phyloP scores from a whole-genome alignment of 495 filamentous ascomycete genomes.

The Aspergillus carlsbadensis region DNA sequence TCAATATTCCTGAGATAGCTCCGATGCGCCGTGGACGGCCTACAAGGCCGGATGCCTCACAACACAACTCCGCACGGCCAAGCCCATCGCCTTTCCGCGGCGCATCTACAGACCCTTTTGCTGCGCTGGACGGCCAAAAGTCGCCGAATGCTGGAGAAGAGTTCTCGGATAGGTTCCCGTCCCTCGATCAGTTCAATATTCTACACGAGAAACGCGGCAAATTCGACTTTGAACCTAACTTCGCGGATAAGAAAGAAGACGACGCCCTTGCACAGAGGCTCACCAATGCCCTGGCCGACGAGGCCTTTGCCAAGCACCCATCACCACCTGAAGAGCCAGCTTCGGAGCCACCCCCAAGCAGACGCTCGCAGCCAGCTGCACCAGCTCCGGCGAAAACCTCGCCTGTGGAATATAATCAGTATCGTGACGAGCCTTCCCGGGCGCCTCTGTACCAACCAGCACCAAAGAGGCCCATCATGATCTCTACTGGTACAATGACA shows the following conservation, averaged over 20 bases:
- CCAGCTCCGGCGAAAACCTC: constrained; percentile 24
- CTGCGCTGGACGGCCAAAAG: constrained; percentile 69
- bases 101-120: constrained; percentile 81
- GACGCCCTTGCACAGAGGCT: constrained; percentile 71
- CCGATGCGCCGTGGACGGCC: constrained; percentile 93
- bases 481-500: constrained; percentile 95
- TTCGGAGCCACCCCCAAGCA: constrained; percentile 22
- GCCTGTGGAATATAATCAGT: constrained; percentile 19
- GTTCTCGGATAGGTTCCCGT: constrained; percentile 80
- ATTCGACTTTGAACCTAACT: constrained; percentile 76
- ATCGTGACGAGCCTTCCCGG: constrained; percentile 24
- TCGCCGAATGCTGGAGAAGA: constrained; percentile 64
- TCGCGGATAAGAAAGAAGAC: constrained; percentile 46
- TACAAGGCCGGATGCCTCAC: constrained; percentile 47
- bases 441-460: constrained; percentile 57
- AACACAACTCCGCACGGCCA: constrained; percentile 52
- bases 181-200: constrained; percentile 88
- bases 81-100: constrained; percentile 70
- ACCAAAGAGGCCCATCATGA: constrained; percentile 65
- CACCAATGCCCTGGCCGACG: constrained; percentile 81
- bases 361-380: constrained; percentile 31
- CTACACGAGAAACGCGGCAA: constrained; percentile 82
- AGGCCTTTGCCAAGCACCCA: constrained; percentile 67
- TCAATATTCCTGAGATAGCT: constrained; percentile 78
- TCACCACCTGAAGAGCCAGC: constrained; percentile 30